A percentile compares a stretch with the other conserved stretches of the same genome.
Evolutionary conservation across 2,329 filamentous ascomycete genomes (phyloP).

Genomic region (Juglanconis sp.): DNA sequence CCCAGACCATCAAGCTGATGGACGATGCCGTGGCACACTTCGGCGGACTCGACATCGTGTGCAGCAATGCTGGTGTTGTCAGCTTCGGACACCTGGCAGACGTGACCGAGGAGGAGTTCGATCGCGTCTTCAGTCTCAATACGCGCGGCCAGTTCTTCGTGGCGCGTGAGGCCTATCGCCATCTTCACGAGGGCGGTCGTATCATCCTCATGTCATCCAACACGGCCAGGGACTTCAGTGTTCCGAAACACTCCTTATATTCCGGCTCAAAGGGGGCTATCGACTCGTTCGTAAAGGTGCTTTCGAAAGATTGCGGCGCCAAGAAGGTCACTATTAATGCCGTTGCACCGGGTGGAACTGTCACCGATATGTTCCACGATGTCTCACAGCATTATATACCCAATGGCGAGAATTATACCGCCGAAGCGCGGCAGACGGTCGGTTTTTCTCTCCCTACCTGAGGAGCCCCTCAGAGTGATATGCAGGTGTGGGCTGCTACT

Average conservation of each 20-base stretch:
- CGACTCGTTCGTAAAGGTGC: constrained; percentile 72
- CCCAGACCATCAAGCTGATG: constrained; percentile 62
- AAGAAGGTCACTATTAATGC: constrained; percentile 63
- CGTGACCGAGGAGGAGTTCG: constrained; percentile 67
- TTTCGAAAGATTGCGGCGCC: constrained; percentile 66
- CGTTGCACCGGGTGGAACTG: constrained; percentile 61
- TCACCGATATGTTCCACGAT: constrained; percentile 63
- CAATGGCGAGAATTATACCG: constrained; percentile 49
- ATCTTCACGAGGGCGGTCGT: constrained; percentile 64
- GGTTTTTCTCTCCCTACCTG: not conserved
- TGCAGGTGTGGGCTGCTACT: no score
- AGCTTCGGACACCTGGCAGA: constrained; percentile 67
- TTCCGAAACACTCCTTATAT: constrained; percentile 72
- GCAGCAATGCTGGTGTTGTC: constrained; percentile 68
- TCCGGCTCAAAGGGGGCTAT: constrained; percentile 73
- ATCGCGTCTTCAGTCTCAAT: constrained; percentile 68
- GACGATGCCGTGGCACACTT: constrained; percentile 59
- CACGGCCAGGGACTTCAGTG: constrained; percentile 62
- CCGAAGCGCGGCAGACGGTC: constrained; percentile 54
- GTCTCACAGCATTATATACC: constrained; percentile 63
- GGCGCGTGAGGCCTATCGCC: constrained; percentile 66
- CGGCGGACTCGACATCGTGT: constrained; percentile 67
- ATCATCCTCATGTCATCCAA: constrained; percentile 74
- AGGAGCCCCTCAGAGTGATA: no score
- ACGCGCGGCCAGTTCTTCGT: constrained; percentile 70